Percentiles rank a stretch among this genome's conserved stretches.
These are phyloP conservation scores for Saccharomycopsis sp. DNA, from an alignment of 805 yeast genomes.

Conservation along the genomic window DNA sequence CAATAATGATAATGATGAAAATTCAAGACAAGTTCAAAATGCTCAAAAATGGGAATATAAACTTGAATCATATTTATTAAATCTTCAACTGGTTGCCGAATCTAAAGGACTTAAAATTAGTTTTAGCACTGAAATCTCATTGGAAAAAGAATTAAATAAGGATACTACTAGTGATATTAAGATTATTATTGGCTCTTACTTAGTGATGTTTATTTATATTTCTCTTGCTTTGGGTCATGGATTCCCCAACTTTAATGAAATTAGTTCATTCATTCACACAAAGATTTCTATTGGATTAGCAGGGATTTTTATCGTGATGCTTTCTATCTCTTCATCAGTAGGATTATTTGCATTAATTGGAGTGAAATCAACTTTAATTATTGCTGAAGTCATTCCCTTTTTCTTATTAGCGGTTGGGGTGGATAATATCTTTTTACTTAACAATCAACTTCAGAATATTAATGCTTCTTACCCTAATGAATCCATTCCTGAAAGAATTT, in stretches of 20 bases:
- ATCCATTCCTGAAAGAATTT: slow-evolving; percentile 45
- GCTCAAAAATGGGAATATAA: slow-evolving; percentile 60
- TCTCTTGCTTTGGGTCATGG: slow-evolving; percentile 67
- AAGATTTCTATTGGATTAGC: slow-evolving; percentile 68
- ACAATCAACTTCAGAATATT: slow-evolving; percentile 61
- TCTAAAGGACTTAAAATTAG: slow-evolving; percentile 48
- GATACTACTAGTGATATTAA: slow-evolving; percentile 70
- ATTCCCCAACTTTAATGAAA: slow-evolving; percentile 29
- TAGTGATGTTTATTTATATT: slow-evolving; percentile 82
- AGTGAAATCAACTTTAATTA: slow-evolving; percentile 76
- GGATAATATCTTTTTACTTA: slow-evolving; percentile 81
- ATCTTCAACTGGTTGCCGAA: slow-evolving; percentile 36
- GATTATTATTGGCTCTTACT: slow-evolving; percentile 63
- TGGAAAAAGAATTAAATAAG: slow-evolving; percentile 74
- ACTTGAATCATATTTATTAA: slow-evolving; percentile 45
- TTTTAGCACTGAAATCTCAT: slow-evolving; percentile 74
- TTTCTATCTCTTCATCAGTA: slow-evolving; percentile 74
- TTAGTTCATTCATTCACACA: slow-evolving; percentile 31
- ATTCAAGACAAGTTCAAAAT: slow-evolving; percentile 28
- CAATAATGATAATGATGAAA: slow-evolving; percentile 38
- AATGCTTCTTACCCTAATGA: slow-evolving; percentile 37
- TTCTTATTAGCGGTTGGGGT: slow-evolving; percentile 91
- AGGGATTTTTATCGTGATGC: slow-evolving; percentile 74
- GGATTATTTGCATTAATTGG: slow-evolving; percentile 74
- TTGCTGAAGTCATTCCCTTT: slow-evolving; percentile 95